Conservation (phyloP, 2,329 filamentous ascomycete genomes). For the Sporothrix pallida region DNA sequence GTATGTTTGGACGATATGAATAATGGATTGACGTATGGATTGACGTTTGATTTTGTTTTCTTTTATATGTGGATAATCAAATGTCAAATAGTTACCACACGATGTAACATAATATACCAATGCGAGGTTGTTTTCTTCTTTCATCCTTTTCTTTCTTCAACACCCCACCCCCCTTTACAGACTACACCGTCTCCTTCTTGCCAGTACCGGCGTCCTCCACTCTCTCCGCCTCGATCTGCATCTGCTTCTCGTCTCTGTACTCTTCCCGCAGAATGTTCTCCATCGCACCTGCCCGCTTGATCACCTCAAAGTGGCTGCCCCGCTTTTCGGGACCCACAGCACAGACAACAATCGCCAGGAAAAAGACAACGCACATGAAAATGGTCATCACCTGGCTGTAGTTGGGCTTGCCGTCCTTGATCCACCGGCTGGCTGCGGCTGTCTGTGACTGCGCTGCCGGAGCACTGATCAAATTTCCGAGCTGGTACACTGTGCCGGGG, state of each 20-base stretch:
- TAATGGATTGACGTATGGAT: too few relatives aligned
- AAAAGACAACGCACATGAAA: conserved; percentile 25
- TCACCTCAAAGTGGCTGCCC: conserved; percentile 26
- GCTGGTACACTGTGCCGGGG: conserved; percentile 73
- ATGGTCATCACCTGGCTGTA: conserved; percentile 27
- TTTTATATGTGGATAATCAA: too few relatives aligned
- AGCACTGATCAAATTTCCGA: conserved; percentile 76
- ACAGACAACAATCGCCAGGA: conserved; percentile 19
- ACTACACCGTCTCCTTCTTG: too few relatives aligned
- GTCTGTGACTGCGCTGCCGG: conserved; percentile 52
- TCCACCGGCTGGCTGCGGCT: conserved; percentile 16
- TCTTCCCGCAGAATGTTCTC: conserved; percentile 15
- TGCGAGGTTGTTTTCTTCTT: too few relatives aligned
- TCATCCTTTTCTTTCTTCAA: too few relatives aligned
- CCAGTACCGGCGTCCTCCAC: too few relatives aligned
- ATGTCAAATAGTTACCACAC: too few relatives aligned
- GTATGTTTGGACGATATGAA: too few relatives aligned
- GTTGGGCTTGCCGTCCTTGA: conserved; percentile 20
- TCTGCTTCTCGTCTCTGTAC: conserved; percentile 12
- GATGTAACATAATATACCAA: too few relatives aligned
- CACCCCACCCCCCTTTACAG: too few relatives aligned
- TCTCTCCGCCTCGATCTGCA: background rate
- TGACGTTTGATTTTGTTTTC: too few relatives aligned
- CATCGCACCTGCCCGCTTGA: conserved; percentile 23
- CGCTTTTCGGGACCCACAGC: conserved; percentile 11